Conservation (phyloP, 805 yeast genomes). For the Candida palmyrensis region DNA sequence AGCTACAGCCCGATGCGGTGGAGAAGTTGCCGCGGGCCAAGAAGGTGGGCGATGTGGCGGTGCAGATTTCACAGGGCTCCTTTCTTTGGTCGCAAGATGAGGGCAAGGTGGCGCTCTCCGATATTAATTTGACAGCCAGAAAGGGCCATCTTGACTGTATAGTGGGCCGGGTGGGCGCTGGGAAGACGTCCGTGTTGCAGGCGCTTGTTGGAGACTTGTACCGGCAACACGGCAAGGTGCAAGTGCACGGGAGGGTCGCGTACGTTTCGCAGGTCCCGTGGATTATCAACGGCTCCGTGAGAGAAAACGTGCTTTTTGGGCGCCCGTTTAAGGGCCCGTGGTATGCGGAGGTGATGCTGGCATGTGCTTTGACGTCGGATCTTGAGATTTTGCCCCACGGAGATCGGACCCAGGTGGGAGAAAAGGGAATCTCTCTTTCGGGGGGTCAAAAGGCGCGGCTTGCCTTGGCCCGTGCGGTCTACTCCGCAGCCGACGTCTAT, state of each 20-base stretch:
- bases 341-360: slow-evolving; percentile 73
- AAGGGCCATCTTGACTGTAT: slow-evolving; percentile 81
- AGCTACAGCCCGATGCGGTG: slow-evolving; percentile 78
- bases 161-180: slow-evolving; percentile 87
- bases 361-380: slow-evolving; percentile 84
- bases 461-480: slow-evolving; percentile 92
- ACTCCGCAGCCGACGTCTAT: slow-evolving; percentile 88
- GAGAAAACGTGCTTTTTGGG: slow-evolving; percentile 89
- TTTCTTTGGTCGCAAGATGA: slow-evolving; percentile 77
- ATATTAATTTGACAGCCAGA: slow-evolving; percentile 56
- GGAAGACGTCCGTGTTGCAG: slow-evolving; percentile 82
- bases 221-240: slow-evolving; percentile 67
- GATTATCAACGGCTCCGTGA: slow-evolving; percentile 94
- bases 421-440: slow-evolving; percentile 91
- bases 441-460: slow-evolving; percentile 98
- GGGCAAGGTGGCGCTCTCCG: slow-evolving; percentile 58
- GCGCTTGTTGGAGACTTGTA: slow-evolving; percentile 82
- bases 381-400: slow-evolving; percentile 79
- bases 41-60: slow-evolving; percentile 49
- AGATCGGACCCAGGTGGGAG: slow-evolving; percentile 91
- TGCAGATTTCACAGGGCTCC: slow-evolving; percentile 58
- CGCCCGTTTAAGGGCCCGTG: slow-evolving; percentile 75
- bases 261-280: slow-evolving; percentile 94
- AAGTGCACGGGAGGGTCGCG: slow-evolving; percentile 75
- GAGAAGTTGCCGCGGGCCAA: slow-evolving; percentile 34